Percentiles rank a stretch among this genome's conserved stretches.
phyloP scores from a whole-genome alignment of 2,329 filamentous ascomycete genomes.

The Aspergillus bombycis region DNA sequence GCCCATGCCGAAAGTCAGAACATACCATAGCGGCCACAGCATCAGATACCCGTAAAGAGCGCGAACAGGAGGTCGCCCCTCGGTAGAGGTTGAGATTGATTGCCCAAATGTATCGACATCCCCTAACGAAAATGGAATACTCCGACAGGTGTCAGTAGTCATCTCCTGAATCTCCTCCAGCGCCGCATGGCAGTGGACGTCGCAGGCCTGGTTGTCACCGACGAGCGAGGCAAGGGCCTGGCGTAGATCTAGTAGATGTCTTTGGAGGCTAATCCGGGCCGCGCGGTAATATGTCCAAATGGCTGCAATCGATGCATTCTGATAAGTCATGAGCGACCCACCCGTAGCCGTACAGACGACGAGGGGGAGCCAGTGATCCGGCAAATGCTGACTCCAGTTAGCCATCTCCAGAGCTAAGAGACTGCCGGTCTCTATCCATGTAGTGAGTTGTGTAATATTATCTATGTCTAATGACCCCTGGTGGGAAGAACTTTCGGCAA shows the following conservation, averaged over 20 bases:
- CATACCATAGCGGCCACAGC: slow-evolving; percentile 44
- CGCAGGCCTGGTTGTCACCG: slow-evolving; percentile 9
- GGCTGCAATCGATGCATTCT: slow-evolving; percentile 29
- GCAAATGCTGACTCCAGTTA: slow-evolving; percentile 34
- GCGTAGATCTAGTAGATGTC: slow-evolving; percentile 32
- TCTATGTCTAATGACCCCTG: slow-evolving; percentile 19
- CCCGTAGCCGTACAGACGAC: slow-evolving; percentile 33
- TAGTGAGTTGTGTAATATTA: slow-evolving; percentile 22
- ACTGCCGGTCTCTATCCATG: slow-evolving; percentile 28
- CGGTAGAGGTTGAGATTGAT: slow-evolving; percentile 17
- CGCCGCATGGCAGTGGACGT: slow-evolving; percentile 5
- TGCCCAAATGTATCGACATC: slow-evolving; percentile 38
- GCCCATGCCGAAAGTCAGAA: slow-evolving; percentile 36
- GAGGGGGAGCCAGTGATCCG: slow-evolving; percentile 39
- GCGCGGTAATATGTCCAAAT: slow-evolving; percentile 43
- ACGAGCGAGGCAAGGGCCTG: slow-evolving; percentile 20
- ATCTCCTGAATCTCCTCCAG: slow-evolving; percentile 33
- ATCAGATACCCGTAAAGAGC: slow-evolving; percentile 37
- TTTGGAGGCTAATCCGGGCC: slow-evolving; percentile 37
- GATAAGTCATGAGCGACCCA: slow-evolving; percentile 37
- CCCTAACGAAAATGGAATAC: slow-evolving; percentile 37
- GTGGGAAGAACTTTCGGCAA: slow-evolving; percentile 26
- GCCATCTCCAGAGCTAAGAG: slow-evolving; percentile 33
- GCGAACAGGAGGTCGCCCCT: slow-evolving; percentile 27
- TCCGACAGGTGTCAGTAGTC: slow-evolving; percentile 39